Base-by-base conservation (phyloP, 2,329 filamentous ascomycete species). In the Cercospora zeae-maydis region DNA sequence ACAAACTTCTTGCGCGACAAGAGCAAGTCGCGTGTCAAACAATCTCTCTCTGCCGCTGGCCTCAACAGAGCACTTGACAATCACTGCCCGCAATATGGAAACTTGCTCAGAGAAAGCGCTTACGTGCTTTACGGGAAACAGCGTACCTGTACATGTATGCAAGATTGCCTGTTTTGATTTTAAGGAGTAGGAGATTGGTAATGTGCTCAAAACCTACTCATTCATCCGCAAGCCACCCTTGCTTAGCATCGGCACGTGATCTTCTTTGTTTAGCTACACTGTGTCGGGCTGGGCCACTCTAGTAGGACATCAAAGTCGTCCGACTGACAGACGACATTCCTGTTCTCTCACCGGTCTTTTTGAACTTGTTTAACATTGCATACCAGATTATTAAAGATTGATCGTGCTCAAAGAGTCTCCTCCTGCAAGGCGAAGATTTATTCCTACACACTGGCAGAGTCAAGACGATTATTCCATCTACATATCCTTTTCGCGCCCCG, bases 121-220 rank as follows among this genome's bases (percentile, higher is more conserved):
- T 27, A 57, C 54, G 27, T 42, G 34, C 3, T 36, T 45, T 45
- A 45, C 42, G 45, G 42, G 42, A 27, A 16, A 19, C 42, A 24
- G 19, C 19, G 3, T 2, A 24, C 24, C n/a, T n/a, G n/a, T 27
- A 27, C 24, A 6, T 27, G 6, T 6, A 27, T 27, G 24, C 24
- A 27, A 27, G 24, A 27, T 27, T 27, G 24, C 24, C 6, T 27
- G 36, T 36, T 30, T 27, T 7, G n/a, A 7, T 42, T 30, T 30
- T 24, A 5, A 13, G 33, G 21, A 47, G 21, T n/a, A 8, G 33
- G 14, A 14, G 27, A 11, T 37, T 27, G 33, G 57, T 58, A 61
- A 63, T 58, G 45, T 63, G 62, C 62, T 63, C 62, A 63, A 39
- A 59, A 27, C 33, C 19, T 49, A 31, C 56, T 49, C 63, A 64